Evolutionary conservation across 2,329 filamentous ascomycete species (phyloP).

Genomic region (Cercospora berteroae): DNA sequence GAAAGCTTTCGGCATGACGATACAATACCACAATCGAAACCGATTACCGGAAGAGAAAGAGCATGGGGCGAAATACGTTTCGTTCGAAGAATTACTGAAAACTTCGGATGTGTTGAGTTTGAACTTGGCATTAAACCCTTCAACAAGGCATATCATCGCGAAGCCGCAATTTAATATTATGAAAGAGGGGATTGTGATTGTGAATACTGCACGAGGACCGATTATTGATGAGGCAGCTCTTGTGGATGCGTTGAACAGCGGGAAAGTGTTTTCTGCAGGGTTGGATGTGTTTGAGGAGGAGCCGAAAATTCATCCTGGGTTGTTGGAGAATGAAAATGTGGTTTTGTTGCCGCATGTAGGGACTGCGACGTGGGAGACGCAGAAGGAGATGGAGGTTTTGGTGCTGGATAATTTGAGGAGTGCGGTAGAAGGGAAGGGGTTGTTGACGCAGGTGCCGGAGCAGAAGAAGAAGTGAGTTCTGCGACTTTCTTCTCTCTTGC

Average conservation of each 20-base stretch:
- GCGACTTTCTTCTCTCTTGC: not conserved
- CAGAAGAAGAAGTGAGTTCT: conserved; percentile 47
- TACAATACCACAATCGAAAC: conserved; percentile 59
- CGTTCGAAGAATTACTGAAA: conserved; percentile 55
- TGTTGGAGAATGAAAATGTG: conserved; percentile 50
- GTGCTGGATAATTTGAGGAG: conserved; percentile 58
- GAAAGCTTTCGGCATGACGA: conserved; percentile 55
- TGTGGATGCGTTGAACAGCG: conserved; percentile 53
- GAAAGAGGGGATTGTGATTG: conserved; percentile 57
- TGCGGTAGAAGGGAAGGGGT: conserved; percentile 55
- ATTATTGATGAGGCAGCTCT: conserved; percentile 58
- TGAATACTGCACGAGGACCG: conserved; percentile 59
- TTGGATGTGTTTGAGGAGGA: conserved; percentile 60
- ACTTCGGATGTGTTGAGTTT: conserved; percentile 56
- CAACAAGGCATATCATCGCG: conserved; percentile 55
- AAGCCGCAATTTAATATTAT: conserved; percentile 52
- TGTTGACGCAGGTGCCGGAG: conserved; percentile 62
- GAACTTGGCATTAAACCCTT: conserved; percentile 52
- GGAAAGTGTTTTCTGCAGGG: conserved; percentile 55
- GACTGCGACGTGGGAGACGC: conserved; percentile 59
- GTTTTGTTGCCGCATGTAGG: conserved; percentile 61
- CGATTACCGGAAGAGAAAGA: conserved; percentile 43
- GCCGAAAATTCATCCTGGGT: conserved; percentile 53
- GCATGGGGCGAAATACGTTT: conserved; percentile 53
- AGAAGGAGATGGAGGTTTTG: conserved; percentile 61